A percentile compares a stretch with the other conserved stretches of the same genome.
Evolutionary conservation across 2,329 filamentous ascomycete species (phyloP).

Genomic region (Podosphaera xanthii): DNA sequence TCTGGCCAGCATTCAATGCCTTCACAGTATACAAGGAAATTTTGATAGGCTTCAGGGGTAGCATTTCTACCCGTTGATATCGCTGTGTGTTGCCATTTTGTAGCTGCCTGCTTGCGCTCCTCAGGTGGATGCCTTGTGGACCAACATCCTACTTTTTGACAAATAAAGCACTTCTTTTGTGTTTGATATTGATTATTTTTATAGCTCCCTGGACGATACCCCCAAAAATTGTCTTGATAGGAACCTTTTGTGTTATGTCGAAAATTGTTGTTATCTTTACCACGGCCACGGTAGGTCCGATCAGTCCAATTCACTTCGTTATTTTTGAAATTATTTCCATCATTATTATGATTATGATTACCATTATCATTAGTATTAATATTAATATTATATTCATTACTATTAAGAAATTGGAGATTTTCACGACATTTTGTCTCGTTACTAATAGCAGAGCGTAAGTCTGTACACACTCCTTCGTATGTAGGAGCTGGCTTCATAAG

Average conservation of each 20-base stretch:
- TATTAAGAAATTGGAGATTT: background rate
- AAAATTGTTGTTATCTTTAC: too few species aligned
- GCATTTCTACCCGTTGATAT: background rate
- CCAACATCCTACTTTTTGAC: background rate
- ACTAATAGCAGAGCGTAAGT: background rate
- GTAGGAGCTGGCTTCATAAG: too few species aligned
- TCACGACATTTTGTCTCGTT: background rate
- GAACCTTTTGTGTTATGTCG: background rate
- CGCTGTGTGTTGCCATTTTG: background rate
- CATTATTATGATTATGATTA: too few species aligned
- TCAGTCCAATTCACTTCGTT: too few species aligned
- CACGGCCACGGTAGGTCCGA: too few species aligned
- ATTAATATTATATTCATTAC: too few species aligned
- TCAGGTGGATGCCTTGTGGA: background rate
- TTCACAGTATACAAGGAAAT: background rate
- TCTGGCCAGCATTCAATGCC: background rate
- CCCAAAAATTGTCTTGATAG: background rate
- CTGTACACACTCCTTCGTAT: background rate
- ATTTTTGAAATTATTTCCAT: too few species aligned
- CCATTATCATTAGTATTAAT: too few species aligned
- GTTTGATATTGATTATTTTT: background rate
- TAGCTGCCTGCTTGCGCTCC: background rate
- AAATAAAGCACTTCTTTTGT: constrained; percentile 1
- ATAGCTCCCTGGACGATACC: background rate
- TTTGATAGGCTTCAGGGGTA: background rate